These are phyloP conservation scores for Trichosanthes truncata DNA, from an alignment of 306 rosid species.

Conservation along the genomic window DNA sequence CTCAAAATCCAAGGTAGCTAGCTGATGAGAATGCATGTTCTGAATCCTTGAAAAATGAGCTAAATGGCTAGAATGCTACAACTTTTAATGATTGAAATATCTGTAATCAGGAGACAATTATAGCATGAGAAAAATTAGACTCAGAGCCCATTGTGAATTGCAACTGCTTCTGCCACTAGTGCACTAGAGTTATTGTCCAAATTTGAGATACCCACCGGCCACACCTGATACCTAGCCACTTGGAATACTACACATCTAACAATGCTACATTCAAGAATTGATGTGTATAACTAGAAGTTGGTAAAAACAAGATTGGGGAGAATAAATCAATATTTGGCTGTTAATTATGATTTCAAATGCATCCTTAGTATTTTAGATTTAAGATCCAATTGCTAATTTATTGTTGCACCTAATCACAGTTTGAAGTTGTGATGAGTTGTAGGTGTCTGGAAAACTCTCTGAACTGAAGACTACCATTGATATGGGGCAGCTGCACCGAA, in stretches of 20 bases:
- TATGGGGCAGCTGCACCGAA: conserved; percentile 51
- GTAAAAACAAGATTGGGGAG: background rate
- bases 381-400: background rate
- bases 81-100: background rate
- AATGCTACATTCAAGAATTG: background rate
- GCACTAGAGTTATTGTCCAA: background rate
- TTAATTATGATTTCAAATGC: background rate
- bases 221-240: background rate
- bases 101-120: background rate
- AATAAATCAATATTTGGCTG: background rate
- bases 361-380: background rate
- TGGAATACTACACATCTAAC: background rate
- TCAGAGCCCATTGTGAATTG: background rate
- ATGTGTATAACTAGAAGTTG: background rate
- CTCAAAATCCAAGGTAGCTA: background rate
- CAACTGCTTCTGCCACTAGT: background rate
- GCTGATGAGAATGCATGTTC: background rate
- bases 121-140: background rate
- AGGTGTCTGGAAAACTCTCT: conserved; percentile 71
- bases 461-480: conserved; percentile 75
- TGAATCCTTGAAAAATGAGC: background rate
- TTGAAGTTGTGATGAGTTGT: conserved; percentile 4
- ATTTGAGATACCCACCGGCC: background rate
- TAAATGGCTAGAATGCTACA: background rate
- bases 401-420: background rate